These are phyloP conservation scores for Whalleya microplaca DNA, from an alignment of 2,329 filamentous ascomycete species.

Conservation along the genomic window DNA sequence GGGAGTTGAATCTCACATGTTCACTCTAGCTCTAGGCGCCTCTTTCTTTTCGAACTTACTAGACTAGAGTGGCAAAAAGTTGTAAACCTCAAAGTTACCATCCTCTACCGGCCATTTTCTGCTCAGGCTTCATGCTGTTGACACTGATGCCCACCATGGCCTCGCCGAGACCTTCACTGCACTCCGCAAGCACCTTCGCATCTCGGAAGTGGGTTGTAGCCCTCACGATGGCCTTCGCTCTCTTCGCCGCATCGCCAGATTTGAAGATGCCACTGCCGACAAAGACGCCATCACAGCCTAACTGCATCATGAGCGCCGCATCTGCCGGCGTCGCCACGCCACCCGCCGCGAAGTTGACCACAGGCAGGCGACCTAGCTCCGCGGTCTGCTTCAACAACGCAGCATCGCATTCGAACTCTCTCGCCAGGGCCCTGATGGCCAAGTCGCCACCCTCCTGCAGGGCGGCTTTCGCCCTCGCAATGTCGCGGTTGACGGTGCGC, in stretches of 20 bases:
- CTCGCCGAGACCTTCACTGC: slow-evolving; percentile 88
- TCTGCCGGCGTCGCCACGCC: slow-evolving; percentile 99
- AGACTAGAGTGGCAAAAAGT: neutral
- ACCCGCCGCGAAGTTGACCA: slow-evolving; percentile 98
- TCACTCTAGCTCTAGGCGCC: neutral
- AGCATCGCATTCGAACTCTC: slow-evolving; percentile 79
- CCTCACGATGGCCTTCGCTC: slow-evolving; percentile 92
- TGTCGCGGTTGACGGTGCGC: slow-evolving; percentile 84
- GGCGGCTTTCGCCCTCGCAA: slow-evolving; percentile 77
- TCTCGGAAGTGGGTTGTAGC: slow-evolving; percentile 92
- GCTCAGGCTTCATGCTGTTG: slow-evolving; percentile 71
- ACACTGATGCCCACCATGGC: slow-evolving; percentile 97
- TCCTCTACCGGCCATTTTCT: slow-evolving; percentile 84
- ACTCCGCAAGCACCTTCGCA: slow-evolving; percentile 81
- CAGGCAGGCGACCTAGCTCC: slow-evolving; percentile 83
- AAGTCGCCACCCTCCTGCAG: slow-evolving; percentile 58
- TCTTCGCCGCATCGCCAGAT: slow-evolving; percentile 84
- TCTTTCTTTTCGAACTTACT: neutral
- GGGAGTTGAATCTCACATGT: neutral
- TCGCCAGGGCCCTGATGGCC: slow-evolving; percentile 71
- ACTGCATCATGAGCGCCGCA: slow-evolving; percentile 96
- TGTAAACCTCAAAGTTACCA: slow-evolving; percentile 60
- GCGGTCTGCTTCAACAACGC: slow-evolving; percentile 84
- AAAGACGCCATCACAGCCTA: slow-evolving; percentile 97
- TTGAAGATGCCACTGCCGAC: slow-evolving; percentile 98